Conservation (phyloP, 164 flowering plant genomes). For the Nymphaea colorata region DNA sequence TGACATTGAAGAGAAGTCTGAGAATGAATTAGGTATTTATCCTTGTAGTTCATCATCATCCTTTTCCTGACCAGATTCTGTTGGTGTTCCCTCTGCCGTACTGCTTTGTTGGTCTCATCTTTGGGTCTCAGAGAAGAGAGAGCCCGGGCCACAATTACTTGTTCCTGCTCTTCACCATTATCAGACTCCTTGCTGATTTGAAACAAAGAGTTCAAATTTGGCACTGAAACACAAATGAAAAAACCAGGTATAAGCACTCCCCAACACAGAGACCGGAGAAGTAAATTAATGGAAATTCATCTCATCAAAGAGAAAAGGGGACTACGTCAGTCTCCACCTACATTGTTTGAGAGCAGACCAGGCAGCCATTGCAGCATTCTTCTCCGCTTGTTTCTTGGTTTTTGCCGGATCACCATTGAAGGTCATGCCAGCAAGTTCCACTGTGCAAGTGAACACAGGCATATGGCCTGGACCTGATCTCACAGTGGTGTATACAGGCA, state of each 20-base stretch:
- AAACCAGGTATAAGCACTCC: neutral
- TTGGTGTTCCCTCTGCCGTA: constrained; percentile 21
- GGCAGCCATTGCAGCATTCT: constrained; percentile 83
- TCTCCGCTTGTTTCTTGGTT: constrained; percentile 87
- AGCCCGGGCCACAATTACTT: constrained; percentile 30
- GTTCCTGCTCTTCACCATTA: constrained; percentile 33
- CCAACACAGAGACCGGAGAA: too few species aligned
- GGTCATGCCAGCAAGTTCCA: constrained; percentile 52
- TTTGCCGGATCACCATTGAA: constrained; percentile 71
- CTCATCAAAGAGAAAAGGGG: too few species aligned
- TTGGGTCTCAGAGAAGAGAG: constrained; percentile 31
- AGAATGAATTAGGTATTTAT: constrained; percentile 1
- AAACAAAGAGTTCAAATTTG: constrained; percentile 20
- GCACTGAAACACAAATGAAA: constrained; percentile 18
- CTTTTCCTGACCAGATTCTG: constrained; percentile 22
- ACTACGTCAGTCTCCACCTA: constrained; percentile 5
- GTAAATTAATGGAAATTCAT: too few species aligned
- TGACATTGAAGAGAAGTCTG: constrained; percentile 8
- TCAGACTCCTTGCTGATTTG: constrained; percentile 18
- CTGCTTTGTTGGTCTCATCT: constrained; percentile 21
- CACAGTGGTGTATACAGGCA: constrained; percentile 59
- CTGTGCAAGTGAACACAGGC: constrained; percentile 57
- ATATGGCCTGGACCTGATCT: constrained; percentile 68
- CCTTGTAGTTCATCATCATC: constrained; percentile 12
- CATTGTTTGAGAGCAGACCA: constrained; percentile 64